Base-by-base conservation (phyloP, 208 protist genomes). In the Wallacemonas sp. region DNA sequence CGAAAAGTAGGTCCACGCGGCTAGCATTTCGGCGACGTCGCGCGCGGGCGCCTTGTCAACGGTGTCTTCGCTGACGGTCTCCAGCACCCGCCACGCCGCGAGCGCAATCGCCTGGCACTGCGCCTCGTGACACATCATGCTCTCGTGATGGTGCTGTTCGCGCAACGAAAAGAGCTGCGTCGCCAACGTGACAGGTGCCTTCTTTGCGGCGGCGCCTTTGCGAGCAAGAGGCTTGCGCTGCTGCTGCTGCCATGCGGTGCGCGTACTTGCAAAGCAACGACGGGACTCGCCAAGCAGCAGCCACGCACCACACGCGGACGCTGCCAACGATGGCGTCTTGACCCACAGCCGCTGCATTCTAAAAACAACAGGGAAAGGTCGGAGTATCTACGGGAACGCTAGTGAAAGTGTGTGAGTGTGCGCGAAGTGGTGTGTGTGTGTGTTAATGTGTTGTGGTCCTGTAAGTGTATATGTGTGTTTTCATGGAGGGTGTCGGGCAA, bases 1-100 rank as follows among this genome's bases (percentile, higher is more conserved):
- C 1, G 78, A 73, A 68, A 94, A 94, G 70, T 88, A 88, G 58
- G 68, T 65, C 76, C 83, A 92, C 46, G 76, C 39, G 2, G 63
- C 58, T 0, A 94, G 68, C 41, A 86, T 81, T 55, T 94, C 88
- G 1, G 70, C 71, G 24, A 87, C 19, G 44, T 87, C 65, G 16
- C 60, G 34, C 9, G 71, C 47, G 12, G 63, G 41, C 16, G 78
- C 67, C 29, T 61, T 44, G 1, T 85, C 74, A 3, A 84, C 56
- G 12, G 78, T 83, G 1, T 49, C 61, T 17, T 85, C 79, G 0
- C 65, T 47, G 21, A 90, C 52, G 17, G 67, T 61, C 66, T 85
- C 69, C 19, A 94, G 58, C 29, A 81, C 49, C 12, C 62, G 34
- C 88, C 88, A 94, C 5, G 79, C 88, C 47, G 88, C 74, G 1